Evolutionary conservation across 768 basidiomycete genomes (phyloP).

Genomic region (Pleurotus salmoneostramineus): DNA sequence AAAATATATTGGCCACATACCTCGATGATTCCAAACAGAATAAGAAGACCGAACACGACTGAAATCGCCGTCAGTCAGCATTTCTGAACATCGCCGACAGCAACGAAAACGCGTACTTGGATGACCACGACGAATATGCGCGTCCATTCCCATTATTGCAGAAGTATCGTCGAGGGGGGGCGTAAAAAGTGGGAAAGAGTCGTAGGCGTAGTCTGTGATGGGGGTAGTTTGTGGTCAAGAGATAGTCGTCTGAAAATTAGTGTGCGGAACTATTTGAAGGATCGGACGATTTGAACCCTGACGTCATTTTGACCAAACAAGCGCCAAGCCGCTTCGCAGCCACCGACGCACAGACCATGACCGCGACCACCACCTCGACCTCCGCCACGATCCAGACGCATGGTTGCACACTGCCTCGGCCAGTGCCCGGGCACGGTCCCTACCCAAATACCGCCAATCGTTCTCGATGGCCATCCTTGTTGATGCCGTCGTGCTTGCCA

Average conservation of each 20-base stretch:
- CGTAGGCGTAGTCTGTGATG: constrained; percentile 4
- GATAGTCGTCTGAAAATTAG: background rate
- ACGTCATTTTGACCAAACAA: background rate
- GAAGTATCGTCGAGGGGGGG: background rate
- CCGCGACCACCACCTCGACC: too few relatives aligned
- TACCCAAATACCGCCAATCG: too few relatives aligned
- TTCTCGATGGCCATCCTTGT: too few relatives aligned
- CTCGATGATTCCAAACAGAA: constrained; percentile 66
- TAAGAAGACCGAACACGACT: constrained; percentile 52
- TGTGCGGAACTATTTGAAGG: constrained; percentile 2
- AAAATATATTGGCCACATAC: constrained; percentile 25
- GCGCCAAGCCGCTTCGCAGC: background rate
- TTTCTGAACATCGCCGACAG: background rate
- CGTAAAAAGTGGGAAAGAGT: background rate
- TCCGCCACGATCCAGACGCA: too few relatives aligned
- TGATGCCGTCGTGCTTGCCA: too few relatives aligned
- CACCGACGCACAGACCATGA: too few relatives aligned
- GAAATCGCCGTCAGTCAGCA: constrained; percentile 5
- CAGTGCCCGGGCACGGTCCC: too few relatives aligned
- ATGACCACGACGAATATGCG: constrained; percentile 39
- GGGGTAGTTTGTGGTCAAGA: background rate
- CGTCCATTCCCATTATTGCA: constrained; percentile 8
- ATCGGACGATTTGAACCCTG: constrained; percentile 12
- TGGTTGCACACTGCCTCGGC: too few relatives aligned
- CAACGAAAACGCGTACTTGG: constrained; percentile 36